Base-by-base conservation (phyloP, 1,139 yeast genomes). In the Eremothecium coryli region DNA sequence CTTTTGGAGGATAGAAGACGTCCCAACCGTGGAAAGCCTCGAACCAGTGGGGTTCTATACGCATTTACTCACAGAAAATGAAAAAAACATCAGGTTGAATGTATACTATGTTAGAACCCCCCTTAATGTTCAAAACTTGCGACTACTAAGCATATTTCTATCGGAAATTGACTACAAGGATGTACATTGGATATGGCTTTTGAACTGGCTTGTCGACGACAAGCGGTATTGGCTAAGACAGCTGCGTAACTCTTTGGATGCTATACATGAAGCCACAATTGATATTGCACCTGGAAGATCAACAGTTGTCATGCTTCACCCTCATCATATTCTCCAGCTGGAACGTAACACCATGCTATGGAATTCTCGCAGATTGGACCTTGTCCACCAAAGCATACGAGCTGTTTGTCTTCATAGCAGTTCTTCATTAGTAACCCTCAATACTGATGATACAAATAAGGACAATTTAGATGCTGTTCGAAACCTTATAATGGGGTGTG, bases 301-400 rank as follows among this genome's bases (percentile, higher is more conserved):
- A 33, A 15, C 38, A 5, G 31, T 40, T 11, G 31, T 38, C 22
- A 40, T 47, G 30, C 13, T 44, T 15, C 39, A 44, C 31, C 27
- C 48, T 5, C 35, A 43, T 3, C 35, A 39, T 18, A 44, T 46
- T 13, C 39, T 38, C 17, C 35, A 38, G 9, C 36, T 46, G 23
- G 49, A 42, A 18, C 42, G 43, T 23, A 35, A 35, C 18, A 35
- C 44, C 9, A 38, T 48, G 2, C 22, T 25, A 18, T 49, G 53
- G 53, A 36, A 41, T 23, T 35, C 46, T n/a, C 24, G 27, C 17
- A 49, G 46, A 25, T 35, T 48, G 18, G 53, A 48, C 20, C 42
- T 41, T 28, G 29, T 49, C 7, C 50, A 46, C 31, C 53, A 48
- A 23, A 18, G 43, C 1, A 24, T 49, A 21, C 33, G 53, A 23